These are phyloP conservation scores for Cicer arietinum DNA, from an alignment of 306 rosid genomes.

Conservation along the genomic window DNA sequence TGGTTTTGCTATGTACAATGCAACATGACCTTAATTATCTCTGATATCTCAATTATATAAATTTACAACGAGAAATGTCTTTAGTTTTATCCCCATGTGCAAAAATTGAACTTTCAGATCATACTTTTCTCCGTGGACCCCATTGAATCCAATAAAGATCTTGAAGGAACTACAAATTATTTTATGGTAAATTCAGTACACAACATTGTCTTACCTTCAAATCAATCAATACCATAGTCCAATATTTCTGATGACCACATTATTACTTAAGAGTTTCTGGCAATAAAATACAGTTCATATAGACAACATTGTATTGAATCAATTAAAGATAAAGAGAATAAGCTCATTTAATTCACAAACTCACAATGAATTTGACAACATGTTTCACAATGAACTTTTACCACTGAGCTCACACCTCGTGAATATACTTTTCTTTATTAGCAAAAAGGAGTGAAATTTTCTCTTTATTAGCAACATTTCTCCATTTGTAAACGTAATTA, in stretches of 20 bases:
- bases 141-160: constrained; percentile 30
- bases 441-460: not conserved
- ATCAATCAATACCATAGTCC: constrained; percentile 17
- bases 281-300: not conserved
- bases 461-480: not conserved
- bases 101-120: too few relatives aligned
- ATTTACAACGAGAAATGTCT: constrained; percentile 10
- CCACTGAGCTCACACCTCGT: too few relatives aligned
- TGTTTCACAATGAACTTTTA: too few relatives aligned
- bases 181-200: not conserved
- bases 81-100: too few relatives aligned
- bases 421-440: too few relatives aligned
- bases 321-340: not conserved
- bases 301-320: constrained; percentile 8
- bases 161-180: constrained; percentile 28
- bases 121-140: not conserved
- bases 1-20: not conserved
- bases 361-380: not conserved
- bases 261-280: not conserved
- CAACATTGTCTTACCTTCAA: constrained; percentile 4
- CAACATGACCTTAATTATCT: not conserved
- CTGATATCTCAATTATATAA: constrained; percentile 2
- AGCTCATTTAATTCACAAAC: constrained; percentile 1
- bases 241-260: not conserved
- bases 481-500: not conserved